Evolutionary conservation across 1,284 basidiomycete genomes (phyloP).

Genomic region (Stereum hirsutum): DNA sequence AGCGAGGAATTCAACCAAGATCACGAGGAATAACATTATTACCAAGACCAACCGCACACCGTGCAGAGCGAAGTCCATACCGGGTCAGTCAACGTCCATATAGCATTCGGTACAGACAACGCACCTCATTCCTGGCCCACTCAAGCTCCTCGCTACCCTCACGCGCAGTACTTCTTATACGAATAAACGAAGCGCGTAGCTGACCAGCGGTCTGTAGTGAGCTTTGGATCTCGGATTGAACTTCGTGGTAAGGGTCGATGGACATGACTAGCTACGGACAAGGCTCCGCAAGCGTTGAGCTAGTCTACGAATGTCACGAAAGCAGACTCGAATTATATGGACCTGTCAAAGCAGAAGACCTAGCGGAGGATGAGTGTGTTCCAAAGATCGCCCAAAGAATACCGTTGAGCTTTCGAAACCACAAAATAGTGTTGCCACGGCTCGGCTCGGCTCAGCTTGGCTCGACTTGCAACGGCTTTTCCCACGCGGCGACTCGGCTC

Average conservation of each 20-base stretch:
- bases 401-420: too few relatives aligned
- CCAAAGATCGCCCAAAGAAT: too few relatives aligned
- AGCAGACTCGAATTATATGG: too few relatives aligned
- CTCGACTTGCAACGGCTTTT: too few relatives aligned
- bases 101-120: slow-evolving; percentile 12
- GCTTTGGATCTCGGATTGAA: slow-evolving; percentile 67
- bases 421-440: too few relatives aligned
- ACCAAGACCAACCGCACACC: background rate
- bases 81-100: background rate
- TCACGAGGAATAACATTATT: background rate
- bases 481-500: too few relatives aligned
- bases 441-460: too few relatives aligned
- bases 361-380: too few relatives aligned
- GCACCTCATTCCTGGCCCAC: slow-evolving; percentile 67
- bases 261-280: slow-evolving; percentile 37
- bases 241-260: slow-evolving; percentile 74
- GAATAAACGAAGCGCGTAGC: slow-evolving; percentile 63
- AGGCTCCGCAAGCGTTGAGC: too few relatives aligned
- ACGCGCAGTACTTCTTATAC: slow-evolving; percentile 62
- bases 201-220: slow-evolving; percentile 64
- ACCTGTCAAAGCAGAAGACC: too few relatives aligned
- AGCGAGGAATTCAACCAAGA: background rate
- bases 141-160: slow-evolving; percentile 65
- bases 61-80: background rate
- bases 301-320: too few relatives aligned